Percentiles rank a stretch among this genome's conserved stretches.
phyloP scores from a whole-genome alignment of 805 yeast species.

The Maudiozyma turicensis region DNA sequence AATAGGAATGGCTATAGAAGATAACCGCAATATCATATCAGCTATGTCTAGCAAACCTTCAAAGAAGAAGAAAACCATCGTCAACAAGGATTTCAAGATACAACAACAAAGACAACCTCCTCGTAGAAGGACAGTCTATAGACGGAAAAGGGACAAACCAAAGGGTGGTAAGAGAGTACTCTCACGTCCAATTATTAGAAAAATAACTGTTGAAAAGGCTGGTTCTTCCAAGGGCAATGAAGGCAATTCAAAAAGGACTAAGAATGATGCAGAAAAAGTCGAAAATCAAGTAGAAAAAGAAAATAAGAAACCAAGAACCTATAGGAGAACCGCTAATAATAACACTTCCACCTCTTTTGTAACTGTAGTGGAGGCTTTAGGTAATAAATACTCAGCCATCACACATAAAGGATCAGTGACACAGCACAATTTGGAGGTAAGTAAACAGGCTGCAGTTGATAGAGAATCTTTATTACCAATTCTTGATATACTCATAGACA shows the following conservation, averaged over 20 bases:
- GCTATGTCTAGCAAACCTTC: background rate
- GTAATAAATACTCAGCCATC: constrained; percentile 12
- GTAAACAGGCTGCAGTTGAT: background rate
- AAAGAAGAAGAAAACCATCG: background rate
- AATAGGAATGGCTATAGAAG: background rate
- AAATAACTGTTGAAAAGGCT: background rate
- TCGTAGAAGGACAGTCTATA: background rate
- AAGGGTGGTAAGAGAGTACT: background rate
- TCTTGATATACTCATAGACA: constrained; percentile 10
- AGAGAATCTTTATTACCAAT: background rate
- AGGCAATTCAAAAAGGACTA: background rate
- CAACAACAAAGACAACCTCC: too few species aligned
- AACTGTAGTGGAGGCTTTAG: constrained; percentile 22
- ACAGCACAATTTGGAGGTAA: background rate
- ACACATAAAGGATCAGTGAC: background rate
- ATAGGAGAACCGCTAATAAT: background rate
- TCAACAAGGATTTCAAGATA: too few species aligned
- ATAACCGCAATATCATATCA: background rate
- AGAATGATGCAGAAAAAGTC: background rate
- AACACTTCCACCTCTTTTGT: constrained; percentile 16
- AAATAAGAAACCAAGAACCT: constrained; percentile 1
- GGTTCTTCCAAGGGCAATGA: background rate
- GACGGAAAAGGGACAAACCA: background rate
- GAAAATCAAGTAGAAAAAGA: background rate
- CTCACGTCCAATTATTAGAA: background rate